phyloP scores from a whole-genome alignment of 2,329 filamentous ascomycete genomes.

The Neonectria punicea region DNA sequence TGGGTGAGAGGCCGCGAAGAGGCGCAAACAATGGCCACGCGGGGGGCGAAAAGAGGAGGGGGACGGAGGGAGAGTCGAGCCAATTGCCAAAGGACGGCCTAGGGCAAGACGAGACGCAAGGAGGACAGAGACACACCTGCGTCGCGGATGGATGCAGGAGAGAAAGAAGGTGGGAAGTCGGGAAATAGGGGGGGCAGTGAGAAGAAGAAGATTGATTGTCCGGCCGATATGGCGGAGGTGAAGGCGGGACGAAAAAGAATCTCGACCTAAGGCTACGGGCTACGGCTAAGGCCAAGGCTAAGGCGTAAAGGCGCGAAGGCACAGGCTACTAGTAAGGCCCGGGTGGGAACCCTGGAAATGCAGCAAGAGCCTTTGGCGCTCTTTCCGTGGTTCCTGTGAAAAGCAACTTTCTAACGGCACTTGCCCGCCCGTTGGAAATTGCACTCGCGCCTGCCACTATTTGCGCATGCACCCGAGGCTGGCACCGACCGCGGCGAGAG shows the following conservation, averaged over 20 bases:
- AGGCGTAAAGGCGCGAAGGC: neutral
- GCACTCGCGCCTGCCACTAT: neutral
- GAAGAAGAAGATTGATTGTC: constrained; percentile 4
- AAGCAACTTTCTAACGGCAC: neutral
- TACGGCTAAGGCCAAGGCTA: neutral
- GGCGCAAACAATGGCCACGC: constrained; percentile 32
- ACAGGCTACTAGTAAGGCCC: neutral
- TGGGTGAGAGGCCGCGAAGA: constrained; percentile 4
- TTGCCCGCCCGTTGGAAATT: constrained; percentile 2
- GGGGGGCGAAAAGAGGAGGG: constrained; percentile 22
- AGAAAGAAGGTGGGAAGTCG: constrained; percentile 9
- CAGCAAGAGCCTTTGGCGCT: constrained; percentile 1
- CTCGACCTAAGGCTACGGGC: constrained; percentile 1
- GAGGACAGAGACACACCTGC: constrained; percentile 5
- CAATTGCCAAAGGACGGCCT: constrained; percentile 34
- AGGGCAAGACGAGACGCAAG: constrained; percentile 13
- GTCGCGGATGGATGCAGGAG: constrained; percentile 5
- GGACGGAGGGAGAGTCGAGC: constrained; percentile 20
- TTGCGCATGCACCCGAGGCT: neutral
- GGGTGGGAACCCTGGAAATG: constrained; percentile 4
- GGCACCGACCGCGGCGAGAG: constrained; percentile 9
- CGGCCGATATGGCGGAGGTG: constrained; percentile 5
- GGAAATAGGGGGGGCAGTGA: constrained; percentile 8
- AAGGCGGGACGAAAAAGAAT: constrained; percentile 29
- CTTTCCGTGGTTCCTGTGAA: constrained; percentile 8